phyloP scores from a whole-genome alignment of 345 rosid genomes.

The Alliaria petiolata region DNA sequence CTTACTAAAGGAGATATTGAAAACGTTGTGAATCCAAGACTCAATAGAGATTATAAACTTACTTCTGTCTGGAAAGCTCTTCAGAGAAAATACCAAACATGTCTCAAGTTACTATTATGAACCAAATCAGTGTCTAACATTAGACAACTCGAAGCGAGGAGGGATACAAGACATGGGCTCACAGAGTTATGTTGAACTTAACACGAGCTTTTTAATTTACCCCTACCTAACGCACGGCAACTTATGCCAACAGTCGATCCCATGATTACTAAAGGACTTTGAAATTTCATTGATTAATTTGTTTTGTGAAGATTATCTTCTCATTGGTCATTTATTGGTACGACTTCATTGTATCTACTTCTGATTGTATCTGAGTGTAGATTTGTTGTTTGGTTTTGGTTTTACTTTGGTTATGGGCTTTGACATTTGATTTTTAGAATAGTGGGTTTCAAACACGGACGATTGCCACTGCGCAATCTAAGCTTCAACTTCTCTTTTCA shows the following conservation, averaged over 20 bases:
- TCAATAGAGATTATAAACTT: no score
- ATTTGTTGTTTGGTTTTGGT: not conserved
- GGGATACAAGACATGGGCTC: not conserved
- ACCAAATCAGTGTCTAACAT: not conserved
- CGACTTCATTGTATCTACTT: not conserved
- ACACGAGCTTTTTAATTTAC: not conserved
- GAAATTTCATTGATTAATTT: not conserved
- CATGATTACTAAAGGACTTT: not conserved
- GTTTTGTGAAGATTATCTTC: not conserved
- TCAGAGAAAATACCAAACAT: conserved; percentile 19
- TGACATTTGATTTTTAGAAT: no score
- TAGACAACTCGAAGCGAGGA: not conserved
- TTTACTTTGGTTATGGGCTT: no score
- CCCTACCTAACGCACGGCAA: conserved; percentile 12
- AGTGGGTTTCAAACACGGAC: no score
- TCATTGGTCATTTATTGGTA: not conserved
- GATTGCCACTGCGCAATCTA: no score
- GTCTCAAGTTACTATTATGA: conserved; percentile 10
- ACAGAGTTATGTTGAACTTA: not conserved
- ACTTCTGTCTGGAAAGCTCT: not conserved
- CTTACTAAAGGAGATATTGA: no score
- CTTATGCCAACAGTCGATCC: not conserved
- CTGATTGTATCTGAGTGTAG: not conserved
- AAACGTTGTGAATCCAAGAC: no score
- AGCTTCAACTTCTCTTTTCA: no score